phyloP scores from a whole-genome alignment of 1,284 basidiomycete genomes.

The Sutorius eximius region DNA sequence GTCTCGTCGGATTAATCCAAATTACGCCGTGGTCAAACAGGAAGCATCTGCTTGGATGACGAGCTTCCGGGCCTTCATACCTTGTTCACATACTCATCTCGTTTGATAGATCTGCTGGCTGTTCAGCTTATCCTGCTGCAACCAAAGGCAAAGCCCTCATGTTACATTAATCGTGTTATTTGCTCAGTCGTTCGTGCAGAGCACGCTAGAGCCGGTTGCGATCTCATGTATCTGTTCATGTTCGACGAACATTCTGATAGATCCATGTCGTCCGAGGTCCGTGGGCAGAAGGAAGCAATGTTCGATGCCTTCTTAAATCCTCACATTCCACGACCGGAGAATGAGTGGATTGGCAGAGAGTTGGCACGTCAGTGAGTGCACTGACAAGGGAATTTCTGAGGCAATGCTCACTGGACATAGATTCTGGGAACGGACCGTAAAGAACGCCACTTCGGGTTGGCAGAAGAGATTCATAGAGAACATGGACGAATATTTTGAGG shows the following conservation, averaged over 20 bases:
- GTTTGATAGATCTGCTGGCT: constrained; percentile 13
- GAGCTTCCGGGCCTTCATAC: constrained; percentile 15
- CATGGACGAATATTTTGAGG: constrained; percentile 35
- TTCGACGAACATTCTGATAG: constrained; percentile 46
- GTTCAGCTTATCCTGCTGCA: constrained; percentile 9
- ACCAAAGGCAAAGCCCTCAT: constrained; percentile 14
- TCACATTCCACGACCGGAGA: constrained; percentile 14
- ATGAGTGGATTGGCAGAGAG: constrained; percentile 23
- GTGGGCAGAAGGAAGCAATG: constrained; percentile 33
- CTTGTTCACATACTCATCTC: neutral
- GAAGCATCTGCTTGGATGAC: constrained; percentile 15
- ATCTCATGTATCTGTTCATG: constrained; percentile 45
- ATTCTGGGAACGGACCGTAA: constrained; percentile 16
- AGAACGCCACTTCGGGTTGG: constrained; percentile 1
- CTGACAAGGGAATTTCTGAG: neutral
- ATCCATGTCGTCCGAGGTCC: constrained; percentile 30
- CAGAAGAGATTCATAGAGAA: constrained; percentile 36
- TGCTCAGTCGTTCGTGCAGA: constrained; percentile 2
- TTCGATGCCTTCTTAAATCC: constrained; percentile 38
- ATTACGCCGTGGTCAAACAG: constrained; percentile 12
- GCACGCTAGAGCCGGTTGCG: constrained; percentile 32
- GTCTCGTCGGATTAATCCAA: constrained; percentile 13
- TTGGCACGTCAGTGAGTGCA: constrained; percentile 20
- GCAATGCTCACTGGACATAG: neutral
- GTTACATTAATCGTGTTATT: neutral